Evolutionary conservation across 257 asterid species (phyloP), one percentile per base, ranked within the genome.

Genomic region (Penstemon barbatus): DNA sequence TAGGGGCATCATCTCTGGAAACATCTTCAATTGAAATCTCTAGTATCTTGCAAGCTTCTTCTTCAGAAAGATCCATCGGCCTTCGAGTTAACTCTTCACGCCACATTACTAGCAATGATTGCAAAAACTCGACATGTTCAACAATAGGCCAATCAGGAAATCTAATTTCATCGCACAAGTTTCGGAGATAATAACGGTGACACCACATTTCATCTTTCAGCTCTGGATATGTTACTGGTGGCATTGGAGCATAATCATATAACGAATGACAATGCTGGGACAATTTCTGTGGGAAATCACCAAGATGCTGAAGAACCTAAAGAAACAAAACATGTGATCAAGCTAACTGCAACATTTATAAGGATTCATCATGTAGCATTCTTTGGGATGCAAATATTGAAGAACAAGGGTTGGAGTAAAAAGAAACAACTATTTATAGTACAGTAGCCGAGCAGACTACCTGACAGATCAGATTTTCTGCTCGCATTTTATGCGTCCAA

Each of bases 41-140:
- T 74, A 94, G 80, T 80, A 89, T 86, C 81, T 83, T 91, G 81
- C 97, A 91, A 65, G 99, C 99, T 83, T 86, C 96, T 83, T 86
- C 97, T 86, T 94, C 99, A 64, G 99, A 94, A 73, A 94, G 96
- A 83, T 94, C 97, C 99, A 94, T 94, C 38, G 97, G 99, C 74
- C 92, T 94, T 75, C 99, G 89, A 25, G 96, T 89, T 79, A 94
- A 79, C 85, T 94, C 97, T 78, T 93, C 97, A 8, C 97, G 88
- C 99, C 99, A 94, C 99, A 91, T 89, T 61, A 85, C 94, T 72
- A 94, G 80, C 85, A 94, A 84, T 49, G 97, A 94, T 77, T 94
- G 99, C 87, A 94, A 79, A 70, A 94, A 89, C 87, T 94, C 99
- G 18, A 94, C 96, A 82, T 94, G 99, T 77, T 94, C 99, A 79